A percentile compares a stretch with the other conserved stretches of the same genome.
Conservation (phyloP, 2,329 filamentous ascomycete species). For the Alternaria postmessia region DNA sequence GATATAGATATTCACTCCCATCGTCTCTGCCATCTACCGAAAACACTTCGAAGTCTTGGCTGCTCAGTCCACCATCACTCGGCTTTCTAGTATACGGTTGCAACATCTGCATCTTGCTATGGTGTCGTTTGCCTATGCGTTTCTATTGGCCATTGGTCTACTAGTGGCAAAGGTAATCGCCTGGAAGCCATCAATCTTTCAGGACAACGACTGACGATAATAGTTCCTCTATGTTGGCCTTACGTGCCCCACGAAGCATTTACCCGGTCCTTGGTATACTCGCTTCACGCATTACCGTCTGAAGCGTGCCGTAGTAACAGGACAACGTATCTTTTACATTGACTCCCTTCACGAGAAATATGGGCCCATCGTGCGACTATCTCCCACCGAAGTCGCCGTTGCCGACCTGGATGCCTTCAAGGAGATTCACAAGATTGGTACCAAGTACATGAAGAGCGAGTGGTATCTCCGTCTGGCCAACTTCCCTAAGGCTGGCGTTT, state of each 20-base stretch:
- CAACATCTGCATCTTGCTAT: background rate
- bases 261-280: constrained; percentile 45
- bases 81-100: no score
- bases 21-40: background rate
- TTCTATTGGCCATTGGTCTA: background rate
- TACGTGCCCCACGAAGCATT: constrained; percentile 37
- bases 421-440: constrained; percentile 42
- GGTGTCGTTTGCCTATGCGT: background rate
- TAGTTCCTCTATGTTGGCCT: constrained; percentile 33
- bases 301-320: constrained; percentile 49
- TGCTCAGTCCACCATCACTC: no score
- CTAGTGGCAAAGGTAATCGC: constrained; percentile 6
- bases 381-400: constrained; percentile 42
- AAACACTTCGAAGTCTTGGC: no score
- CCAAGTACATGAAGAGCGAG: constrained; percentile 39
- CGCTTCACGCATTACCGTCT: constrained; percentile 47
- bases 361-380: constrained; percentile 43
- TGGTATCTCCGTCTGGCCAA: constrained; percentile 38
- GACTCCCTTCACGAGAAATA: constrained; percentile 48
- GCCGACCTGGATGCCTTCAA: constrained; percentile 41
- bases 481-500: constrained; percentile 43
- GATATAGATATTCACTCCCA: no score
- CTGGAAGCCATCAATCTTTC: background rate
- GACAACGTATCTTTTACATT: constrained; percentile 52
- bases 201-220: background rate